Evolutionary conservation across 1,139 yeast genomes (phyloP), one percentile per base, ranked within the genome.

Genomic region (Candida frijolesensis): DNA sequence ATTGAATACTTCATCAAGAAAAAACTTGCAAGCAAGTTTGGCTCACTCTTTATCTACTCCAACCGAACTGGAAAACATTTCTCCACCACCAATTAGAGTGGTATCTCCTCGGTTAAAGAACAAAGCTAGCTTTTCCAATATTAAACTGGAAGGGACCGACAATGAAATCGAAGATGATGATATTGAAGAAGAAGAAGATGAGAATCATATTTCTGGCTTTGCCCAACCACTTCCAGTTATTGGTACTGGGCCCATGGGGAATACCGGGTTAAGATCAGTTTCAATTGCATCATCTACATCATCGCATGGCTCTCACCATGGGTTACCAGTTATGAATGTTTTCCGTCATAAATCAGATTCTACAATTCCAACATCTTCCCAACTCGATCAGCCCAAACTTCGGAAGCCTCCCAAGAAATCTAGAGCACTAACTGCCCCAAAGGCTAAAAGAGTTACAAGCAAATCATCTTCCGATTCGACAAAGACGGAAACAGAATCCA

Each of bases 271-370:
- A 9, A 44, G 53, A 42, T 47, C 57, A 15, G 41, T 49, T 32
- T 48, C 56, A 29, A 45, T 40, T 37, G 34, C 52, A 12, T 50
- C 56, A 19, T 46, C 56, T 12, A 48, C 51, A 29, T 42, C 59
- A 22, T 45, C 54, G 11, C 46, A 42, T 44, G 48, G 42, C 15
- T 39, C 49, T 16, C 46, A 44, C 12, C 47, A 39, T 44, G 53
- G 48, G 9, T 47, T 50, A 45, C 53, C 53, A 11, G 48, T 42
- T 14, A 56, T 63, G 59, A 64, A 64, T 51, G 57, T 62, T 22
- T 65, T 66, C 51, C 67, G 68, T 44, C 70, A 67, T 52, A 65
- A 64, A 50, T 61, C 68, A 14, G 70, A 65, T 35, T 52, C 64
- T 8, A 30, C 45, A 33, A 16, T 18, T 6, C 30, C 45, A 42